Percentiles rank a stretch among this genome's conserved stretches.
Evolutionary conservation across 2,329 filamentous ascomycete species (phyloP).

Genomic region (Coniella lustricola): DNA sequence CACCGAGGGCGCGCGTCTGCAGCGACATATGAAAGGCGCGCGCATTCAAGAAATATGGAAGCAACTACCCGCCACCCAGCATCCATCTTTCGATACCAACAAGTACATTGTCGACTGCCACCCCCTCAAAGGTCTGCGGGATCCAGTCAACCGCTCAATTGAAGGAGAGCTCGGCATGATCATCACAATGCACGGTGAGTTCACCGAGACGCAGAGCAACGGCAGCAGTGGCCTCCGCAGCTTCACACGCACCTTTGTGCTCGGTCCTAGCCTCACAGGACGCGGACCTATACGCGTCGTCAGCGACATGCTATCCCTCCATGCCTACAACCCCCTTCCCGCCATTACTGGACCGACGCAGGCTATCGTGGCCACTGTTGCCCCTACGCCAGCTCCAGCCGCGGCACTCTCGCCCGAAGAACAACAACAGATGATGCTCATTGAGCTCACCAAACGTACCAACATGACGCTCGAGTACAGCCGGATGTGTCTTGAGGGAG

Average conservation of each 20-base stretch:
- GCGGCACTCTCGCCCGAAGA: slow-evolving; percentile 31
- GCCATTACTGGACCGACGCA: slow-evolving; percentile 28
- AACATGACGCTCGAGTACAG: slow-evolving; percentile 75
- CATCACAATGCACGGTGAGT: slow-evolving; percentile 76
- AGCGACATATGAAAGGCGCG: slow-evolving; percentile 59
- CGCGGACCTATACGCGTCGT: slow-evolving; percentile 64
- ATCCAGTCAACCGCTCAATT: slow-evolving; percentile 56
- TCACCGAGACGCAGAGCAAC: slow-evolving; percentile 61
- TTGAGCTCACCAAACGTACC: slow-evolving; percentile 69
- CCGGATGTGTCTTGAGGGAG: slow-evolving; percentile 71
- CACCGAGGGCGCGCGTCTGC: slow-evolving; percentile 48
- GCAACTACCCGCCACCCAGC: slow-evolving; percentile 62
- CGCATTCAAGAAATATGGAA: slow-evolving; percentile 65
- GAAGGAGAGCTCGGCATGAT: slow-evolving; percentile 70
- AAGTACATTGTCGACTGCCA: slow-evolving; percentile 83
- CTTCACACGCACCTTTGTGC: slow-evolving; percentile 74
- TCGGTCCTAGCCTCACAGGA: slow-evolving; percentile 65
- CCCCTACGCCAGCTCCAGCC: slow-evolving; percentile 20
- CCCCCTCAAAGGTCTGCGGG: slow-evolving; percentile 61
- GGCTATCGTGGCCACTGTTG: slow-evolving; percentile 17
- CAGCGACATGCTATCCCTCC: slow-evolving; percentile 70
- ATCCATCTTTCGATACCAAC: slow-evolving; percentile 62
- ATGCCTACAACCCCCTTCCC: slow-evolving; percentile 53
- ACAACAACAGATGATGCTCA: slow-evolving; percentile 61
- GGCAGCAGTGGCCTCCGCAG: slow-evolving; percentile 59